Percentiles rank a stretch among this genome's conserved stretches.
These are phyloP conservation scores for Starmera amethionina DNA, from an alignment of 805 yeast species.

Conservation along the genomic window DNA sequence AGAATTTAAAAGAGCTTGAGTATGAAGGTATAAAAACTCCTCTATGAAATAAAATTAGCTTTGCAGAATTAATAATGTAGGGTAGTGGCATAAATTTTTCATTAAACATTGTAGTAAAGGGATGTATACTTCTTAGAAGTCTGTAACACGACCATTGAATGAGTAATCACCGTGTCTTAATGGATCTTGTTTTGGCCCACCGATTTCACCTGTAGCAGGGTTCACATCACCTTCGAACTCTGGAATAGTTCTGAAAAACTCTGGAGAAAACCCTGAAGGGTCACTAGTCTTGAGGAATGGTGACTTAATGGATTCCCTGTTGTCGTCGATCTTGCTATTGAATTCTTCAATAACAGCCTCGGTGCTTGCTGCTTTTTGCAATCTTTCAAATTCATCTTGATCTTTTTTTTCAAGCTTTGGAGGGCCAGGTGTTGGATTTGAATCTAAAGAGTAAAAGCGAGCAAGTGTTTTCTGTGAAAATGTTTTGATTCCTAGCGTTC, in stretches of 20 bases:
- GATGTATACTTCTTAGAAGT: constrained; percentile 41
- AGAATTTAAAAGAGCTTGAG: constrained; percentile 14
- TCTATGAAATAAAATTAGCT: background rate
- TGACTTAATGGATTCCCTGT: constrained; percentile 21
- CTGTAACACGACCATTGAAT: constrained; percentile 93
- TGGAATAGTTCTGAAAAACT: constrained; percentile 68
- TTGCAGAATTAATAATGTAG: background rate
- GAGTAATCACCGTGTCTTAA: constrained; percentile 87
- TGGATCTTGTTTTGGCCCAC: constrained; percentile 98
- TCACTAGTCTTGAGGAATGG: constrained; percentile 36
- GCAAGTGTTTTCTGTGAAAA: background rate
- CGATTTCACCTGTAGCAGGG: constrained; percentile 90
- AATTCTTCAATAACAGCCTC: constrained; percentile 72
- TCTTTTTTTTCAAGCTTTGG: constrained; percentile 71
- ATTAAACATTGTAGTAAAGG: background rate
- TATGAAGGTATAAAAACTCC: constrained; percentile 1
- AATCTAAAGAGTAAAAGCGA: constrained; percentile 12
- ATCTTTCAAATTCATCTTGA: constrained; percentile 84
- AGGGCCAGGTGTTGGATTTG: constrained; percentile 32
- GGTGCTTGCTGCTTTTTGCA: constrained; percentile 72
- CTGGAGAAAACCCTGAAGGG: constrained; percentile 59
- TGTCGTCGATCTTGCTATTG: constrained; percentile 36
- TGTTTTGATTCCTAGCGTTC: background rate
- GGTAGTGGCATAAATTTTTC: background rate
- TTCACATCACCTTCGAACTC: constrained; percentile 93